Evolutionary conservation across 257 asterid species (phyloP), one percentile per base, ranked within the genome.

Genomic region (Plectranthus barbatus): DNA sequence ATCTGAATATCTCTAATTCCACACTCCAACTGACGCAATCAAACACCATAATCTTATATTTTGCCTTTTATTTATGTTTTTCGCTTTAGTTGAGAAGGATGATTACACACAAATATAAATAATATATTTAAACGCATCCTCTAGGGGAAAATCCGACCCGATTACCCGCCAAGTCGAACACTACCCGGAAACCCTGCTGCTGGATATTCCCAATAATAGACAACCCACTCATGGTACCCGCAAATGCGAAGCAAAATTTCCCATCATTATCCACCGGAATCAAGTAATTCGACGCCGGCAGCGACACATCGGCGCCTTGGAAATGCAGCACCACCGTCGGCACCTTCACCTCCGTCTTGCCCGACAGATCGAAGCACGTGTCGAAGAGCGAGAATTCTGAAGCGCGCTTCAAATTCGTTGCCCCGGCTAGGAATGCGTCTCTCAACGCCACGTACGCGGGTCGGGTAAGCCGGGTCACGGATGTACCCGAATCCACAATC

Each of bases 321-420:
- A 88, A 88, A 63, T 92, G 96, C 74, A 92, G 61, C 64, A 81
- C 95, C 79, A 92, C 91, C 39, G 93, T 86, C 5, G 98, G 96
- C 6, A 86, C 96, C 77, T 83, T 86, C 79, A 83, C 95, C 71
- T 80, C 89, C 76, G 81, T 74, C 82, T 77, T 83, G 3, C 98
- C 95, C 0, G 91, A 80, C 0, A 91, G 83, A 77, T 91, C 95
- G 61, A 75, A 91, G 45, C 98, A 91, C 3, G 96, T 86, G 65
- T 88, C 98, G 76, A 91, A 86, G 7, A 86, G 60, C 6, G 94
- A 86, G 73, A 80, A 86, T 2, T 76, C 83, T 5, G 80, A 48
- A 0, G 85, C 74, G 29, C 64, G 71, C 46, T 80, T 84, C 75
- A 91, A 60, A 15, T 75, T 47, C 34, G 72, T 13, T 0, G 96